Evolutionary conservation across 768 basidiomycete species (phyloP), one percentile per base, ranked within the genome.

Genomic region (Rubroboletus satanas): DNA sequence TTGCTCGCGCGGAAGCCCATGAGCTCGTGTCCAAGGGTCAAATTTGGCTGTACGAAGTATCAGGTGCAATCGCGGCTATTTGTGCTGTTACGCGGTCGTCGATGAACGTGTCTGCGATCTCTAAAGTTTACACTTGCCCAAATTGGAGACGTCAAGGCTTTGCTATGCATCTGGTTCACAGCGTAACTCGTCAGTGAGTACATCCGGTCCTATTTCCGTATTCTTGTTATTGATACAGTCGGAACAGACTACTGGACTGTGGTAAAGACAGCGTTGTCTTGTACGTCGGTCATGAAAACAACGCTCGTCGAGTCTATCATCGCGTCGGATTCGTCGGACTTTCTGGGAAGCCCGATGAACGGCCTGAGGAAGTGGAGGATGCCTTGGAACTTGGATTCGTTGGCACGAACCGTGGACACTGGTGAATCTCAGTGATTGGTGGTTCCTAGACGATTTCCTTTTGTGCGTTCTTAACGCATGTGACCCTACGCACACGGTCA

Each of bases 11-110:
- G 26, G 79, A 83, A 65, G 80, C 82, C 2, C 52, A 54, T 2
- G 75, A 78, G 51, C 73, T 84, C 45, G 76, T 83, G 53, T 59
- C 66, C 8, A 77, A 77, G 54, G 69, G 75, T n/a, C 77, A 78
- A 48, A 63, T 81, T 29, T 83, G 81, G 80, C 67, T 84, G 26
- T 80, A 79, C 62, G 79, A 79, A 49, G 71, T 72, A 18, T 55
- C 65, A 11, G 70, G 71, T 2, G 69, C 73, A 47, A 65, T 79
- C 47, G 73, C 80, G 5, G 78, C 76, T 18, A 76, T 84, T 39
- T 82, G 81, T 44, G 82, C 82, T 15, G 80, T 78, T 21, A 79
- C 82, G n/a, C 77, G 82, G n/a, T 73, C 73, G 48, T 79, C 78
- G 12, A 64, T 72, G 52, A 71, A 69, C 11, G 78, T 82, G 23